A percentile compares a stretch with the other conserved stretches of the same genome.
Evolutionary conservation across 768 basidiomycete species (phyloP).

Genomic region (Russula sp.): DNA sequence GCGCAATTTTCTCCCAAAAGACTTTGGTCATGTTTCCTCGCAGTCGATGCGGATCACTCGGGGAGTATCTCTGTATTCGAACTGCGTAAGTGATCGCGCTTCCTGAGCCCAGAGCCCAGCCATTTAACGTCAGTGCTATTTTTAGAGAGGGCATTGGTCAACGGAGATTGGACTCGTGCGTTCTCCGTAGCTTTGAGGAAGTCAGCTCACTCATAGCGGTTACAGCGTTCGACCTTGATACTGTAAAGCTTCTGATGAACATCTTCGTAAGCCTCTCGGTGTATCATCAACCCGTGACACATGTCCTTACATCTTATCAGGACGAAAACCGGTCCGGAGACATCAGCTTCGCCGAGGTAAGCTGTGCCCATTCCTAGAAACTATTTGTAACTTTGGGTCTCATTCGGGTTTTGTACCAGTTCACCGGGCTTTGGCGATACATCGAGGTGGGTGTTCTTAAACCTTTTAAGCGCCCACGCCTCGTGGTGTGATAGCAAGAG

Average conservation of each 20-base stretch:
- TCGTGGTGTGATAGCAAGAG: neutral
- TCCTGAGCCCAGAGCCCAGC: neutral
- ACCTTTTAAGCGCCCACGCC: too few species aligned
- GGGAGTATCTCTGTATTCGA: conserved; percentile 63
- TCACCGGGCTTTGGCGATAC: conserved; percentile 79
- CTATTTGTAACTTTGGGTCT: conserved; percentile 19
- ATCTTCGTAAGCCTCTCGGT: conserved; percentile 59
- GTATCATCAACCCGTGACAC: too few species aligned
- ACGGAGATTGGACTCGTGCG: conserved; percentile 78
- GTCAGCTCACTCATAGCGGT: neutral
- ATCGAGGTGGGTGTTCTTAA: conserved; percentile 51
- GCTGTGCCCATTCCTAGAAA: conserved; percentile 23
- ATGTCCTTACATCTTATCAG: conserved; percentile 32
- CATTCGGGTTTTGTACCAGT: conserved; percentile 38
- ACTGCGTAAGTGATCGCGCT: conserved; percentile 53
- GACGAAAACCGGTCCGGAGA: conserved; percentile 76
- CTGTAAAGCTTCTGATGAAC: conserved; percentile 81
- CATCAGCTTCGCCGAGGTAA: conserved; percentile 73
- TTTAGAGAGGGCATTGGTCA: conserved; percentile 47
- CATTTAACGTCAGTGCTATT: neutral
- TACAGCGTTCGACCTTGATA: conserved; percentile 79
- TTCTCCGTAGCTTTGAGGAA: conserved; percentile 11
- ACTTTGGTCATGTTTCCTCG: conserved; percentile 67
- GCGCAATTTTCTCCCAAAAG: conserved; percentile 38
- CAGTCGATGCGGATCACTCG: conserved; percentile 71